Evolutionary conservation across 83 land plant genomes (phyloP).

Genomic region (Picea engelmannii): DNA sequence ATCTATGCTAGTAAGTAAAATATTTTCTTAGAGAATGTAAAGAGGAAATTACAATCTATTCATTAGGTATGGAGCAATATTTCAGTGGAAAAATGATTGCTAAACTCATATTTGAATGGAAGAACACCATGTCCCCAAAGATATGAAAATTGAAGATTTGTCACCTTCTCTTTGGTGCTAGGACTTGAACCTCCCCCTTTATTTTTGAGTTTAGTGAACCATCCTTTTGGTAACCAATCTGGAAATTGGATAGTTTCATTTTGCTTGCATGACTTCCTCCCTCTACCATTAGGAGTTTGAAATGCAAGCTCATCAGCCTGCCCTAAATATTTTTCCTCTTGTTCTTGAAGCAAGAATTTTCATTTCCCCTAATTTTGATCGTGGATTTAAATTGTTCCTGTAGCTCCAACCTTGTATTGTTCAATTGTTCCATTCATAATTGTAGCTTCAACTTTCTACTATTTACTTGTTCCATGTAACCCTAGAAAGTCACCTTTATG

Average conservation of each 20-base stretch:
- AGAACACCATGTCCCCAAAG: background rate
- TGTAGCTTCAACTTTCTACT: background rate
- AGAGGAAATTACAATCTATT: too few relatives aligned
- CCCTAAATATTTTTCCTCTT: background rate
- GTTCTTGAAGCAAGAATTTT: background rate
- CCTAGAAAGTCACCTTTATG: background rate
- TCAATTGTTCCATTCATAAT: background rate
- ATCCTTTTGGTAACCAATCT: conserved; percentile 9
- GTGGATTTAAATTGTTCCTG: background rate
- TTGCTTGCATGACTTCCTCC: background rate
- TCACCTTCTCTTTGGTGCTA: conserved; percentile 10
- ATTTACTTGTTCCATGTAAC: background rate
- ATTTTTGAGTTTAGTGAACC: conserved; percentile 4
- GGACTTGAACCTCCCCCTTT: background rate
- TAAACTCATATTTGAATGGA: background rate
- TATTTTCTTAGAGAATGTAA: too few relatives aligned
- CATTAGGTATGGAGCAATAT: too few relatives aligned
- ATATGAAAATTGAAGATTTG: background rate
- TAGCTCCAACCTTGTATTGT: background rate
- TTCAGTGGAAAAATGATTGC: too few relatives aligned
- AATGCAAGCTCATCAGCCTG: background rate
- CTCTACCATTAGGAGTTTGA: background rate
- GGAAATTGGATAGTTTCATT: conserved; percentile 7
- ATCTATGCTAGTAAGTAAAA: too few relatives aligned
- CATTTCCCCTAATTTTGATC: background rate